Evolutionary conservation across 176 grass and related monocot genomes (phyloP).

Genomic region (Thalia dealbata): DNA sequence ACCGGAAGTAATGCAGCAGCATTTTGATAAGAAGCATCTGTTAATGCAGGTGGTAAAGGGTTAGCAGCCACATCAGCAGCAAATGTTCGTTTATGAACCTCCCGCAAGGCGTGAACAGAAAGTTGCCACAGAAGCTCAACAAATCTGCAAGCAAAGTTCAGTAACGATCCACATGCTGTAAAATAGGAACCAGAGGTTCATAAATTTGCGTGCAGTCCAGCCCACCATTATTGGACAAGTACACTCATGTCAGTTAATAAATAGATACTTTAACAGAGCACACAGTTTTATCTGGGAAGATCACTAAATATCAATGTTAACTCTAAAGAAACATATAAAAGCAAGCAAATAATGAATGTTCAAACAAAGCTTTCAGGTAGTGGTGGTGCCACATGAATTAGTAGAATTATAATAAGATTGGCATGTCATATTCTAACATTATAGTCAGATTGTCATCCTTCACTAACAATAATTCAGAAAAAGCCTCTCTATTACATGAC

Average conservation of each 20-base stretch:
- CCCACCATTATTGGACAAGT: neutral
- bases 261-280: neutral
- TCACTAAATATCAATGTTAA: neutral
- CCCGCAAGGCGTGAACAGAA: constrained; percentile 91
- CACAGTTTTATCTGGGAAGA: neutral
- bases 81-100: constrained; percentile 94
- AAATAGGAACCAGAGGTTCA: neutral
- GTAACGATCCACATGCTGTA: neutral
- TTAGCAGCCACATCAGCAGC: constrained; percentile 63
- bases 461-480: too few species aligned
- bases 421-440: neutral
- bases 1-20: constrained; percentile 88
- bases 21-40: constrained; percentile 95
- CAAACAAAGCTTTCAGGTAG: too few species aligned
- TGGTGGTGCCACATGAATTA: neutral
- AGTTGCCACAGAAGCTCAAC: constrained; percentile 99
- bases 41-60: constrained; percentile 71
- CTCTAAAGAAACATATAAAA: neutral
- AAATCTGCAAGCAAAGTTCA: constrained; percentile 54
- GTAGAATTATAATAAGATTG: neutral
- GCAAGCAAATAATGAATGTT: neutral
- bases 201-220: neutral
- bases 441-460: neutral
- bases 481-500: too few species aligned
- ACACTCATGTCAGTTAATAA: neutral